Percentiles rank a stretch among this genome's conserved stretches.
Conservation (phyloP, 148 eudicot genomes). For the Suaeda aralocaspica region DNA sequence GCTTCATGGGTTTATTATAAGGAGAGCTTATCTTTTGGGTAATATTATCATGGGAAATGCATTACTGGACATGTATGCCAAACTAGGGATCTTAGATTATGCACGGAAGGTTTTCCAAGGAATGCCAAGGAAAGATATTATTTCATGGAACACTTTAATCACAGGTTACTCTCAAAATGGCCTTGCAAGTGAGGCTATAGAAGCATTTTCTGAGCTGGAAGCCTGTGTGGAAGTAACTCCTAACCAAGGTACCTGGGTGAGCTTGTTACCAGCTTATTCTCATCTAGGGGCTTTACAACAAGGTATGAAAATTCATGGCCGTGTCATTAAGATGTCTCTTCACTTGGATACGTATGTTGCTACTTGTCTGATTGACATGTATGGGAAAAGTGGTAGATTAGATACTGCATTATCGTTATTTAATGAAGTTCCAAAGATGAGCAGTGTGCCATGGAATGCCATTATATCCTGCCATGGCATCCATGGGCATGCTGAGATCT, state of each 20-base stretch:
- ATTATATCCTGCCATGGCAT: slow-evolving; percentile 70
- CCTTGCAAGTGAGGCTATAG: slow-evolving; percentile 62
- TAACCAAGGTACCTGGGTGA: slow-evolving; percentile 66
- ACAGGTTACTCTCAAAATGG: slow-evolving; percentile 75
- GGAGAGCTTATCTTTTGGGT: slow-evolving; percentile 48
- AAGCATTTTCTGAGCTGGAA: slow-evolving; percentile 42
- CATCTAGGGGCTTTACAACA: slow-evolving; percentile 62
- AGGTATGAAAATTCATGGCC: slow-evolving; percentile 57
- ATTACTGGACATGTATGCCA: slow-evolving; percentile 71
- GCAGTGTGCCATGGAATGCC: slow-evolving; percentile 63
- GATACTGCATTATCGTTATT: slow-evolving; percentile 56
- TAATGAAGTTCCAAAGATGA: slow-evolving; percentile 43
- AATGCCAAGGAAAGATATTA: slow-evolving; percentile 47
- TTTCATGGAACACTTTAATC: slow-evolving; percentile 79
- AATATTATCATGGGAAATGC: slow-evolving; percentile 55
- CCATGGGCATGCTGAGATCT: slow-evolving; percentile 58
- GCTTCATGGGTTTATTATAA: slow-evolving; percentile 53
- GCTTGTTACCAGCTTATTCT: slow-evolving; percentile 72
- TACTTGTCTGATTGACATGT: slow-evolving; percentile 70
- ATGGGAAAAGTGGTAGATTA: slow-evolving; percentile 77
- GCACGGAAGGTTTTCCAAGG: slow-evolving; percentile 46
- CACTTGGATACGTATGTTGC: slow-evolving; percentile 50
- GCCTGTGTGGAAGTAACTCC: slow-evolving; percentile 37
- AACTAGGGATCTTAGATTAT: slow-evolving; percentile 47
- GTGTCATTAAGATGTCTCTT: slow-evolving; percentile 42